Percentiles rank a stretch among this genome's conserved stretches.
These are phyloP conservation scores for Boletus sp. DNA, from an alignment of 768 basidiomycete genomes.

Conservation along the genomic window DNA sequence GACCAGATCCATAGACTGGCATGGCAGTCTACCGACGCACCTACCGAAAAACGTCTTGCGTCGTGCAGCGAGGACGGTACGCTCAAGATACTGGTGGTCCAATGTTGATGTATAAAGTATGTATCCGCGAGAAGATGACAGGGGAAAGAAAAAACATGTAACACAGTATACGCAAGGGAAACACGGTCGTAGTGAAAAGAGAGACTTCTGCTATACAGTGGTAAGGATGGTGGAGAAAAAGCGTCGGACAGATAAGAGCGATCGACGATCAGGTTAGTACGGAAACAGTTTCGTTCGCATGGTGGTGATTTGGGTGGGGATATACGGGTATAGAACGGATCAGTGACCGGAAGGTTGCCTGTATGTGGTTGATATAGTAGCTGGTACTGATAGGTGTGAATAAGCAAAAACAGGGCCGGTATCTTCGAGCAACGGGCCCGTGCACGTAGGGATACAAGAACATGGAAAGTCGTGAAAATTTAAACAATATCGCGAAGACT, in stretches of 20 bases:
- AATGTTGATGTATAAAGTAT: slow-evolving; percentile 48
- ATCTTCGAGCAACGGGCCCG: slow-evolving; percentile 39
- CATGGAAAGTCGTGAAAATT: slow-evolving; percentile 41
- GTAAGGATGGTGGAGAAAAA: slow-evolving; percentile 36
- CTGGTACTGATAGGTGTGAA: slow-evolving; percentile 41
- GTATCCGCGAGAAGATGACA: slow-evolving; percentile 22
- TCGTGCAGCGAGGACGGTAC: slow-evolving; percentile 93
- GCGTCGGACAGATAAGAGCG: slow-evolving; percentile 40
- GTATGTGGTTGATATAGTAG: slow-evolving; percentile 49
- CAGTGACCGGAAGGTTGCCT: slow-evolving; percentile 34
- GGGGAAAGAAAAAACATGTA: slow-evolving; percentile 18
- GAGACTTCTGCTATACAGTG: slow-evolving; percentile 67
- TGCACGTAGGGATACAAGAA: slow-evolving; percentile 84
- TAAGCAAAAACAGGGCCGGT: slow-evolving; percentile 33
- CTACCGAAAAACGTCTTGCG: slow-evolving; percentile 55
- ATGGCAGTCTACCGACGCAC: slow-evolving; percentile 60
- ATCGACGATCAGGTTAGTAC: slow-evolving; percentile 40
- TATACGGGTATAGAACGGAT: slow-evolving; percentile 71
- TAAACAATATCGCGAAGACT: slow-evolving; percentile 87
- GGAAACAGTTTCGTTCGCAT: slow-evolving; percentile 56
- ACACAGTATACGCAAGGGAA: slow-evolving; percentile 28
- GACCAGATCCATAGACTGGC: slow-evolving; percentile 76
- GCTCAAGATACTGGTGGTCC: slow-evolving; percentile 72
- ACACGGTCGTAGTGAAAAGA: slow-evolving; percentile 13
- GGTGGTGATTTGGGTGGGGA: slow-evolving; percentile 40